phyloP scores from a whole-genome alignment of 208 protist species.

The Willaertia magna region DNA sequence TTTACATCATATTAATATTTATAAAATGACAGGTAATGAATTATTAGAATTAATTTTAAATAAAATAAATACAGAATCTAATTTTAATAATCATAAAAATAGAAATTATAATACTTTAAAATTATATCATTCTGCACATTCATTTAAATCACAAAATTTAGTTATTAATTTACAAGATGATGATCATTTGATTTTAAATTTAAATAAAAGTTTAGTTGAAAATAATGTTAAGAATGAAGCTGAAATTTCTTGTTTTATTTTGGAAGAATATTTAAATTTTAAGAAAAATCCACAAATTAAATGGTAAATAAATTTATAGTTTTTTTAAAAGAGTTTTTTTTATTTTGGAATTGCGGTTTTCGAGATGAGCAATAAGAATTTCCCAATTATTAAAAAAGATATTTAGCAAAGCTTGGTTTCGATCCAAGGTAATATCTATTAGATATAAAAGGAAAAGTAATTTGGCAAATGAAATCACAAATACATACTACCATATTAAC shows the following conservation, averaged over 20 bases:
- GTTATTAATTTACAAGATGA: conserved; percentile 4
- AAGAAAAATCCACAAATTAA: conserved; percentile 1
- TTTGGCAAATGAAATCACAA: no score
- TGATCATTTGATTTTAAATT: not conserved
- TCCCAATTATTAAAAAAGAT: no score
- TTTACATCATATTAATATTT: not conserved
- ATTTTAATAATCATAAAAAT: not conserved
- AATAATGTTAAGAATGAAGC: not conserved
- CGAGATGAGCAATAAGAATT: no score
- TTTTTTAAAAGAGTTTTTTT: no score
- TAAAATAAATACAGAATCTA: not conserved
- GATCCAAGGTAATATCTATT: no score
- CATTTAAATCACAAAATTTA: not conserved
- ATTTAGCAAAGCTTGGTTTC: no score
- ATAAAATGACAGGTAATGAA: not conserved
- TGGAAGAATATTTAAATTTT: not conserved
- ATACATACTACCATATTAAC: no score
- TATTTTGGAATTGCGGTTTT: no score
- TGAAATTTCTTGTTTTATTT: conserved; percentile 2
- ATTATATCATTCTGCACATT: not conserved
- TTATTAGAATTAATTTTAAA: not conserved
- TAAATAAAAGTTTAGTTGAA: not conserved
- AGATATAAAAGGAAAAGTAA: no score
- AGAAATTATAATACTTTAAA: not conserved
- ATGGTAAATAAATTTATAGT: not conserved